Evolutionary conservation across 768 basidiomycete species (phyloP).

Genomic region (Boletus reticuloceps): DNA sequence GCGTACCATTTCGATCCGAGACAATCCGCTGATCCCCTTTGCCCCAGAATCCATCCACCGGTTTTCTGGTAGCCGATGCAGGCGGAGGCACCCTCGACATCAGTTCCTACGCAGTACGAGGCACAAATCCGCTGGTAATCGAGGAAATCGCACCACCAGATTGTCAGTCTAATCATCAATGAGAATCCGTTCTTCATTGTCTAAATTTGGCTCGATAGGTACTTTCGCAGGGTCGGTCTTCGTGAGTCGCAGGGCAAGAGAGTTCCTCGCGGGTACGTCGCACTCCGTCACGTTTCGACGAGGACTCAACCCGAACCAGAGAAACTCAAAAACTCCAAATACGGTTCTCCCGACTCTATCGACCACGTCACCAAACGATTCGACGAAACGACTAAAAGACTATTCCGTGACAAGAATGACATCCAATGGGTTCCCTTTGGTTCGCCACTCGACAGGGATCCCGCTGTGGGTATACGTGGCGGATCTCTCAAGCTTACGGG

Average conservation of each 20-base stretch:
- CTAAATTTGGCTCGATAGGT: constrained; percentile 39
- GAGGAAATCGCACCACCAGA: constrained; percentile 84
- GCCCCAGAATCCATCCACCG: constrained; percentile 64
- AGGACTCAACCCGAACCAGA: constrained; percentile 38
- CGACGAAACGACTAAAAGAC: constrained; percentile 78
- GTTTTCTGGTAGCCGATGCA: constrained; percentile 78
- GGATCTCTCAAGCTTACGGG: constrained; percentile 73
- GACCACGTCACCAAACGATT: constrained; percentile 80
- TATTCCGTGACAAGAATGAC: constrained; percentile 68
- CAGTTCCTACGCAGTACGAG: constrained; percentile 74
- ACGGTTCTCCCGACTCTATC: constrained; percentile 65
- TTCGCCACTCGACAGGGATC: constrained; percentile 74
- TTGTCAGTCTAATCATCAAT: constrained; percentile 43
- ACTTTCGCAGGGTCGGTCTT: constrained; percentile 84
- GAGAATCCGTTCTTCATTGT: not conserved
- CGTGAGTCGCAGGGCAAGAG: constrained; percentile 70
- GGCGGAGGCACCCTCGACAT: constrained; percentile 83
- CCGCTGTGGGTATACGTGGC: constrained; percentile 62
- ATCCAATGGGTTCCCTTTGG: constrained; percentile 75
- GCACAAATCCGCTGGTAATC: constrained; percentile 66
- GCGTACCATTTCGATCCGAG: constrained; percentile 18
- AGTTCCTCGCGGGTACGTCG: constrained; percentile 62
- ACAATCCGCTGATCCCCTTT: constrained; percentile 2
- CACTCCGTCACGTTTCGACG: not conserved
- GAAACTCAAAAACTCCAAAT: constrained; percentile 71